These are phyloP conservation scores for Paraleonurus japonicus DNA, from an alignment of 257 asterid genomes.

Conservation along the genomic window DNA sequence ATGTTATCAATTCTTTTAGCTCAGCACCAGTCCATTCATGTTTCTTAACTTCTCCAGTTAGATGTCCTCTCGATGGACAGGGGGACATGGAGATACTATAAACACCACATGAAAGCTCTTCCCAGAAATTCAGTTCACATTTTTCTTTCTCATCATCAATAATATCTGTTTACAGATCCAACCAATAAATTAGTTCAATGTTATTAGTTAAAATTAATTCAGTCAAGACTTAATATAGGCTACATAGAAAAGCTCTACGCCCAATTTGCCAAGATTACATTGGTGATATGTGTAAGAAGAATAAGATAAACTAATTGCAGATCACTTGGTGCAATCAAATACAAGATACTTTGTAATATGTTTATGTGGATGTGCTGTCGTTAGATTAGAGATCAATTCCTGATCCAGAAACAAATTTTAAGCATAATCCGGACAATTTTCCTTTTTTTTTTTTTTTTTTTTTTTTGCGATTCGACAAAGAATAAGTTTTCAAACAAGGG, in stretches of 20 bases:
- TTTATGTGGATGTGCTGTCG: neutral
- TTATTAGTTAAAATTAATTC: slow-evolving; percentile 9
- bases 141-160: slow-evolving; percentile 40
- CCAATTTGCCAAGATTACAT: neutral
- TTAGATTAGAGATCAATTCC: neutral
- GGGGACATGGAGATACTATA: slow-evolving; percentile 60
- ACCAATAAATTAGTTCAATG: slow-evolving; percentile 16
- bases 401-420: neutral
- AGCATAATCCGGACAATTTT: neutral
- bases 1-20: slow-evolving; percentile 64
- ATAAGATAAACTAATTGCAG: neutral
- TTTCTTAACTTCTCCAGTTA: slow-evolving; percentile 53
- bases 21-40: slow-evolving; percentile 72
- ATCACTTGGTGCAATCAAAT: neutral
- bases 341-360: neutral
- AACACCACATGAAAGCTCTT: slow-evolving; percentile 92
- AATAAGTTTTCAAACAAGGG: neutral
- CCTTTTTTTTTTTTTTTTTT: too few species aligned
- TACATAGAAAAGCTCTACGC: neutral
- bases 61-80: slow-evolving; percentile 30
- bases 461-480: neutral
- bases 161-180: slow-evolving; percentile 35
- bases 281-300: neutral
- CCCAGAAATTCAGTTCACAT: slow-evolving; percentile 66
- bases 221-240: neutral